phyloP scores from a whole-genome alignment of 148 eudicot species.

The Drosera capensis region DNA sequence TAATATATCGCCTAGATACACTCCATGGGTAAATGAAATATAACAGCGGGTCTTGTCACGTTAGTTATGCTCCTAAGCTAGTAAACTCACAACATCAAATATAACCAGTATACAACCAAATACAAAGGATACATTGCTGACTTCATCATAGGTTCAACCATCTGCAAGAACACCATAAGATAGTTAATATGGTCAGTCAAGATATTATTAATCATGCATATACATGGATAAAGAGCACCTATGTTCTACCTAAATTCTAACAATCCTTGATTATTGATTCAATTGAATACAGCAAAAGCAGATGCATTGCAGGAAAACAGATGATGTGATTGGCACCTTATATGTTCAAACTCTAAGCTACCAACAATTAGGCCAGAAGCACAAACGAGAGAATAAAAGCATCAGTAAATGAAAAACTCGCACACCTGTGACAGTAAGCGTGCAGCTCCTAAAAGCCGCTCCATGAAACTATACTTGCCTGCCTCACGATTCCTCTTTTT shows the following conservation, averaged over 20 bases:
- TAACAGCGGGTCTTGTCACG: neutral
- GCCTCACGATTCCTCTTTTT: constrained; percentile 41
- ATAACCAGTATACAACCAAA: neutral
- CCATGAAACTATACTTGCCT: constrained; percentile 54
- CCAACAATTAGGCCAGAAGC: no score
- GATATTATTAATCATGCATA: no score
- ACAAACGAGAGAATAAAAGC: no score
- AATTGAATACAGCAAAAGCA: neutral
- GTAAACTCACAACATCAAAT: no score
- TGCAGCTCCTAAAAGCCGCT: constrained; percentile 69
- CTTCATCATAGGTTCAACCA: constrained; percentile 87
- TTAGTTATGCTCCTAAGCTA: no score
- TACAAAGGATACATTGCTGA: constrained; percentile 79
- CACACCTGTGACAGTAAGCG: constrained; percentile 72
- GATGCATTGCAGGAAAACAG: neutral
- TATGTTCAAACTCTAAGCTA: no score
- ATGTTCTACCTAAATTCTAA: no score
- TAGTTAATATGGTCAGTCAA: neutral
- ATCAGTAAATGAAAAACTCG: neutral
- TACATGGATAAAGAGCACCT: no score
- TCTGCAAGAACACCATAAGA: constrained; percentile 37
- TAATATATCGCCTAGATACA: neutral
- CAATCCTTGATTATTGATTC: neutral
- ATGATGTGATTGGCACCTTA: no score
- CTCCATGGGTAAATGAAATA: neutral